Conservation (phyloP, 495 filamentous ascomycete genomes). For the Annulohypoxylon stygium region DNA sequence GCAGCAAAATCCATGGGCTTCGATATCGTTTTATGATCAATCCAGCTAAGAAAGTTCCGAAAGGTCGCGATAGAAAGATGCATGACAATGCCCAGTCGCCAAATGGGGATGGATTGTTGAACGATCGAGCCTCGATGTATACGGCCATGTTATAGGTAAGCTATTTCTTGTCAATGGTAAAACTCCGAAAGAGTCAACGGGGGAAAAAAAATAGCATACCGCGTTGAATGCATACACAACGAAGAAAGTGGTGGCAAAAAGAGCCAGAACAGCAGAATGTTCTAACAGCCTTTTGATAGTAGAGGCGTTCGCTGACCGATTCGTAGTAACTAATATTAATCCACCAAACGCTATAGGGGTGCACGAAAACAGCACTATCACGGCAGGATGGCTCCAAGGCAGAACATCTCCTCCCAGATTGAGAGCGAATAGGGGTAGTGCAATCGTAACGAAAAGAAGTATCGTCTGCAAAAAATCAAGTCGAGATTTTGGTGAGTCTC, state of each 20-base stretch:
- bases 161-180: background rate
- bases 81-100: conserved; percentile 8
- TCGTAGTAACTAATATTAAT: background rate
- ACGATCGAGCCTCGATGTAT: conserved; percentile 17
- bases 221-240: conserved; percentile 12
- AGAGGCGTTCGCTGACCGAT: background rate
- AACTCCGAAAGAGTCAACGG: background rate
- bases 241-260: background rate
- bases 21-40: conserved; percentile 8
- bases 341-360: background rate
- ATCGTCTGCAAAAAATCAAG: conserved; percentile 1
- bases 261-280: background rate
- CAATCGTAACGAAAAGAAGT: conserved; percentile 6
- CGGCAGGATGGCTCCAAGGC: conserved; percentile 10
- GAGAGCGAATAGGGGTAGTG: conserved; percentile 14
- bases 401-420: conserved; percentile 1
- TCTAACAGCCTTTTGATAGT: background rate
- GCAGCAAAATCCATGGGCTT: conserved; percentile 6
- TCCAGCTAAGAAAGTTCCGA: conserved; percentile 10
- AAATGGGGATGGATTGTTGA: conserved; percentile 3
- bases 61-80: conserved; percentile 8
- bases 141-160: conserved; percentile 12
- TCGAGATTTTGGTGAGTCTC: conserved; percentile 2
- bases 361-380: conserved; percentile 1
- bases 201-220: background rate